Evolutionary conservation across 768 basidiomycete genomes (phyloP), one percentile per base, ranked within the genome.

Genomic region (Clitopilus passeckerianus): DNA sequence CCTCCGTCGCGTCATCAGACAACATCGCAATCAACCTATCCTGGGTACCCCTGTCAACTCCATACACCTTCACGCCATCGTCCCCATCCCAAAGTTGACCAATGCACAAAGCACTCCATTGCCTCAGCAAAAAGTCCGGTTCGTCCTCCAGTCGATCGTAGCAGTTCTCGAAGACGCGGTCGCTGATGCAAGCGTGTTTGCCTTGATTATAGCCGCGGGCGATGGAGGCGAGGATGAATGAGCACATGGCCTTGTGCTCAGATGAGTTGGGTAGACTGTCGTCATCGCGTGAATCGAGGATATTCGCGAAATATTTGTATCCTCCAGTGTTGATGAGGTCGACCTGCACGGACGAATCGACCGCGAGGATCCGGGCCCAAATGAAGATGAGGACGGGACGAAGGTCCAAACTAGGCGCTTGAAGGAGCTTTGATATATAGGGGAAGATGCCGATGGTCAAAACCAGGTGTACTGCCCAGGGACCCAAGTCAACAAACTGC

Each of bases 301-400:
- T 86, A 27, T 85, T 82, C 22, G 91, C 86, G 64, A 95, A 95
- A 69, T 95, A 95, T 60, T 85, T 87, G 78, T 89, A 95, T 1
- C 90, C 90, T 62, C 85, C 83, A 4, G 87, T 91, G 63, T 86
- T 90, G 67, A 90, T 86, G 5, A 99, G 78, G 67, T 98, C 96
- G 18, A 86, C 81, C 69, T 98, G 96, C 54, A 96, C 96, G 5
- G 89, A 85, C 1, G 88, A 86, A 70, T 98, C 96, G n/a, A 98
- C 93, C 1, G 96, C 96, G 27, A 98, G 83, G 62, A 99, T 98
- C 20, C 97, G 85, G 2, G 96, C 91, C 97, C 97, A 98, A 60
- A 99, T 98, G 77, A 98, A 99, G 63, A 98, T 98, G 20, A 99
- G 80, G 8, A 98, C 96, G 0, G 97, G 97, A 24, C 94, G 90